These are phyloP conservation scores for Fusarium scirpi DNA, from an alignment of 2,329 filamentous ascomycete species.

Conservation along the genomic window DNA sequence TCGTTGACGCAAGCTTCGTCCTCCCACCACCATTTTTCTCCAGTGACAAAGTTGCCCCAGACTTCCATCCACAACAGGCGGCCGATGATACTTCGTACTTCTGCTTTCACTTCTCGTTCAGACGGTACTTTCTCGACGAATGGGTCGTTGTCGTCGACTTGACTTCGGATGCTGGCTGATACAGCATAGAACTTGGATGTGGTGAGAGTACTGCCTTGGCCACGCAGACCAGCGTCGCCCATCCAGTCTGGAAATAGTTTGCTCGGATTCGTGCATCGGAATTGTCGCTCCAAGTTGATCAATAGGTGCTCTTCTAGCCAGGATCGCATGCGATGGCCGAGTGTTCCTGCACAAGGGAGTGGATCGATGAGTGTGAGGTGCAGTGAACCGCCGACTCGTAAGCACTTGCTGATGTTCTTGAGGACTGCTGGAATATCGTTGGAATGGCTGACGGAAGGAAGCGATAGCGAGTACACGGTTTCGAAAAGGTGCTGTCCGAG, in stretches of 20 bases:
- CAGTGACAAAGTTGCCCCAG: conserved; percentile 66
- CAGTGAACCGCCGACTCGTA: conserved; percentile 66
- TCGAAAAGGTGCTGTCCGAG: conserved; percentile 60
- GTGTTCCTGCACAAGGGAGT: conserved; percentile 64
- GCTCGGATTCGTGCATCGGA: conserved; percentile 70
- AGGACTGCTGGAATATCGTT: conserved; percentile 68
- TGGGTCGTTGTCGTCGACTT: conserved; percentile 40
- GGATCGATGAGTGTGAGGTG: conserved; percentile 74
- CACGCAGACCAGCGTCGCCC: conserved; percentile 64
- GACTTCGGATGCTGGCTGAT: conserved; percentile 46
- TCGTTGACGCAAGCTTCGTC: conserved; percentile 66
- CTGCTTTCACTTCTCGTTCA: conserved; percentile 54
- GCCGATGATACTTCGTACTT: conserved; percentile 65
- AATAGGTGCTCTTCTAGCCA: conserved; percentile 74
- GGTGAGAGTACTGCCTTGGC: conserved; percentile 60
- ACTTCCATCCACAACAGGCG: conserved; percentile 71
- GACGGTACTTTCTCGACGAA: conserved; percentile 35
- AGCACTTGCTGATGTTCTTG: conserved; percentile 66
- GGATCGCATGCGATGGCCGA: conserved; percentile 67
- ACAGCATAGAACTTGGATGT: conserved; percentile 64
- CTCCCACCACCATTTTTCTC: conserved; percentile 72
- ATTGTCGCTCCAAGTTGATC: conserved; percentile 68
- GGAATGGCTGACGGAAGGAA: conserved; percentile 68
- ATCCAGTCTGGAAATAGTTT: conserved; percentile 71
- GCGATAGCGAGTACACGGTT: conserved; percentile 63